A percentile compares a stretch with the other conserved stretches of the same genome.
These are phyloP conservation scores for Adiantum capillusveneris DNA, from an alignment of 75 land plant genomes.

Conservation along the genomic window DNA sequence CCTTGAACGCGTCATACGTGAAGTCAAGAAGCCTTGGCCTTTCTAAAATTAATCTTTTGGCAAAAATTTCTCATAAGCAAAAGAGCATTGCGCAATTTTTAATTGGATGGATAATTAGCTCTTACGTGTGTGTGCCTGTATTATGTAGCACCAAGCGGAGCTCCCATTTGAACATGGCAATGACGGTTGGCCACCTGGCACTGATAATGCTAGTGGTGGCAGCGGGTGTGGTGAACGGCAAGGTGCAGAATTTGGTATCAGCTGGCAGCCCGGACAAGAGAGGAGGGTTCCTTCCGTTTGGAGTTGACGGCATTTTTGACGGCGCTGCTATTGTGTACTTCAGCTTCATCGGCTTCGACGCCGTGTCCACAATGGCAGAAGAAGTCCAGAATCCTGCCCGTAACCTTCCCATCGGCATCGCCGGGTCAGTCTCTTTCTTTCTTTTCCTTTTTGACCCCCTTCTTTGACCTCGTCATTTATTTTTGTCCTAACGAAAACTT, in stretches of 20 bases:
- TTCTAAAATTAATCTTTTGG: too few relatives aligned
- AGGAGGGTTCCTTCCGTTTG: conserved; percentile 52
- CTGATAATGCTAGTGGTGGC: conserved; percentile 69
- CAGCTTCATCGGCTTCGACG: conserved; percentile 80
- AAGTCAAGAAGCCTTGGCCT: too few relatives aligned
- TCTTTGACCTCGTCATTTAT: too few relatives aligned
- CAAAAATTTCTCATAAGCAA: too few relatives aligned
- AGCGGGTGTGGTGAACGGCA: conserved; percentile 67
- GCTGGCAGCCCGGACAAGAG: conserved; percentile 27
- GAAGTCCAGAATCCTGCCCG: conserved; percentile 58
- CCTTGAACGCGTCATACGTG: too few relatives aligned
- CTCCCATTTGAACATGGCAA: conserved; percentile 63
- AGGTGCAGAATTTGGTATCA: conserved; percentile 41
- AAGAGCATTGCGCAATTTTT: too few relatives aligned
- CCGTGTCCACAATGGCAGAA: conserved; percentile 77
- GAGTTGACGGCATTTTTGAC: conserved; percentile 48
- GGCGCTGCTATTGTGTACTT: conserved; percentile 81
- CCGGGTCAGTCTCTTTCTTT: conserved; percentile 34
- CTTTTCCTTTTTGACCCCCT: too few relatives aligned
- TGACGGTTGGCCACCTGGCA: conserved; percentile 55
- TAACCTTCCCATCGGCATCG: conserved; percentile 64
- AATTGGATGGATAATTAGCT: too few relatives aligned
- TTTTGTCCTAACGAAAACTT: too few relatives aligned
- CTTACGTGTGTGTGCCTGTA: too few relatives aligned
- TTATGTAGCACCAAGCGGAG: conserved; percentile 68